These are phyloP conservation scores for Elongisporangium prolatum DNA, from an alignment of 352 stramenopile species.

Conservation along the genomic window DNA sequence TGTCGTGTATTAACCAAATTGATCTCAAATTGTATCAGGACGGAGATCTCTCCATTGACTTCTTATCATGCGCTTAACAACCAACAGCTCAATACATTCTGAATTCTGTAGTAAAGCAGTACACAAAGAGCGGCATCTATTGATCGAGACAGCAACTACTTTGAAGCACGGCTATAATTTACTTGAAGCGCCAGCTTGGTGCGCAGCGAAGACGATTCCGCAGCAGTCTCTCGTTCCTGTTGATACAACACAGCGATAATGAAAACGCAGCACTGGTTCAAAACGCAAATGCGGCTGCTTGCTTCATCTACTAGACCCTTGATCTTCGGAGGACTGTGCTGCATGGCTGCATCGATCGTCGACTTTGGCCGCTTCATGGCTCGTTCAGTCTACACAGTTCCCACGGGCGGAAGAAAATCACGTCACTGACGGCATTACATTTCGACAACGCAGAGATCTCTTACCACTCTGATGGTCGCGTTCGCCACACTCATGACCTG, in stretches of 20 bases:
- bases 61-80: too few relatives aligned
- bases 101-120: too few relatives aligned
- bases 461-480: constrained; percentile 71
- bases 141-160: background rate
- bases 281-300: background rate
- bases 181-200: constrained; percentile 41
- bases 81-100: too few relatives aligned
- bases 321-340: constrained; percentile 58
- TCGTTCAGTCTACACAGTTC: constrained; percentile 51
- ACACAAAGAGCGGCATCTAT: background rate
- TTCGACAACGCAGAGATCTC: background rate
- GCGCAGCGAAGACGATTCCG: constrained; percentile 30
- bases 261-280: too few relatives aligned
- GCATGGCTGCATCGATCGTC: constrained; percentile 63
- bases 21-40: too few relatives aligned
- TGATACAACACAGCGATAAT: background rate
- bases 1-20: background rate
- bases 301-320: constrained; percentile 37
- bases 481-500: constrained; percentile 53
- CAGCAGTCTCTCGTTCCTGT: constrained; percentile 16
- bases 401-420: background rate
- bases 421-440: background rate
- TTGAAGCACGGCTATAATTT: constrained; percentile 11
- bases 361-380: constrained; percentile 79
- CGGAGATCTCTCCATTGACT: too few relatives aligned